phyloP scores from a whole-genome alignment of 768 basidiomycete genomes.

The Boletus speciosus region DNA sequence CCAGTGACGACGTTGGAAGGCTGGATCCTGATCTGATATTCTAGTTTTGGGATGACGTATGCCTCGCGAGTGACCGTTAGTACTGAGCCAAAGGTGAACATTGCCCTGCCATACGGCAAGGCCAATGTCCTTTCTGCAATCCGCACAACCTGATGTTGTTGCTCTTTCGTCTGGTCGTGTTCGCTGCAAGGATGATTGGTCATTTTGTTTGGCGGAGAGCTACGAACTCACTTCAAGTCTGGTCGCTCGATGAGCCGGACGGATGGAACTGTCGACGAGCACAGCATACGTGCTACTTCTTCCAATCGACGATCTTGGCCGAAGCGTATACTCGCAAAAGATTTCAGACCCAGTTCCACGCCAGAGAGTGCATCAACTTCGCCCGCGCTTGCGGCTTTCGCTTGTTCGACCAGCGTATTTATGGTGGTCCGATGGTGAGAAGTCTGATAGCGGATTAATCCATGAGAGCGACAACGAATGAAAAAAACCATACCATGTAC shows the following conservation, averaged over 20 bases:
- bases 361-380: slow-evolving; percentile 62
- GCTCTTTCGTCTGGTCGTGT: slow-evolving; percentile 81
- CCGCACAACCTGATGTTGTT: slow-evolving; percentile 75
- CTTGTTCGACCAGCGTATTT: slow-evolving; percentile 47
- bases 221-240: slow-evolving; percentile 59
- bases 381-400: slow-evolving; percentile 48
- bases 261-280: slow-evolving; percentile 67
- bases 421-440: slow-evolving; percentile 49
- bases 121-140: slow-evolving; percentile 89
- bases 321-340: slow-evolving; percentile 82
- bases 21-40: slow-evolving; percentile 69
- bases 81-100: slow-evolving; percentile 89
- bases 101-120: slow-evolving; percentile 82
- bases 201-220: neutral
- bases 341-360: slow-evolving; percentile 67
- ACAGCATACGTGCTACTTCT: slow-evolving; percentile 88
- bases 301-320: slow-evolving; percentile 86
- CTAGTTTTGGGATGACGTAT: slow-evolving; percentile 75
- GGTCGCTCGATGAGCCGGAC: slow-evolving; percentile 66
- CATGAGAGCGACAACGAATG: neutral
- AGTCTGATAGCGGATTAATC: slow-evolving; percentile 40
- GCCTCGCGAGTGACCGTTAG: slow-evolving; percentile 72
- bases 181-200: slow-evolving; percentile 51
- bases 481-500: slow-evolving; percentile 25
- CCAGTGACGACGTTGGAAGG: slow-evolving; percentile 63